A percentile compares a stretch with the other conserved stretches of the same genome.
Evolutionary conservation across 2,329 filamentous ascomycete species (phyloP).

Genomic region (Xylariaceae sp.): DNA sequence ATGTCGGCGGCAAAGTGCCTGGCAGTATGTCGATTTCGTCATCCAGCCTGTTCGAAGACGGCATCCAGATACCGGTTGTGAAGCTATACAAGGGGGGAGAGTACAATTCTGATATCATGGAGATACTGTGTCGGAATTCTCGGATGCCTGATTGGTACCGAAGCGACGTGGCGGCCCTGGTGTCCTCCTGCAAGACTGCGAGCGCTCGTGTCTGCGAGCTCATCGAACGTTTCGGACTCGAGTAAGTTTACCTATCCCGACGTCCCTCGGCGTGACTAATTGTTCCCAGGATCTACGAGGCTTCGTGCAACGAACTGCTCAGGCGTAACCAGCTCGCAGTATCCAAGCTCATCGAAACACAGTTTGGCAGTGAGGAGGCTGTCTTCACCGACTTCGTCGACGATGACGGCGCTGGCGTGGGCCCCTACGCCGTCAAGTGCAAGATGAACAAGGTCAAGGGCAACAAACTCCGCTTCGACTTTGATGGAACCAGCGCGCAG

Average conservation of each 20-base stretch:
- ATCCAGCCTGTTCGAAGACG: constrained; percentile 39
- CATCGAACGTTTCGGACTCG: constrained; percentile 33
- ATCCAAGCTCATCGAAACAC: constrained; percentile 35
- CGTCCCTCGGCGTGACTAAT: not conserved
- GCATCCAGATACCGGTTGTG: constrained; percentile 40
- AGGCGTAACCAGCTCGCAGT: constrained; percentile 35
- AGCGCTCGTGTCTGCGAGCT: constrained; percentile 36
- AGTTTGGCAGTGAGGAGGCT: constrained; percentile 33
- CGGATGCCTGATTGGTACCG: constrained; percentile 41
- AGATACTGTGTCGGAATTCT: constrained; percentile 39
- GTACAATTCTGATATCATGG: constrained; percentile 35
- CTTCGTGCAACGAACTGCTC: constrained; percentile 36
- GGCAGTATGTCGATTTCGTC: constrained; percentile 43
- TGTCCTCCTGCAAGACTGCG: constrained; percentile 38
- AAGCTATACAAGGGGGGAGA: constrained; percentile 37
- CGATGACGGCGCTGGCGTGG: constrained; percentile 37
- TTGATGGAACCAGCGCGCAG: constrained; percentile 39
- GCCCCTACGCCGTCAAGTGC: constrained; percentile 39
- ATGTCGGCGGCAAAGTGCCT: constrained; percentile 37
- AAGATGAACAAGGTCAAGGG: constrained; percentile 34
- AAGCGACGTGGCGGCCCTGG: constrained; percentile 37
- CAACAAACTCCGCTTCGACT: constrained; percentile 38
- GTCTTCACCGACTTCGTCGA: constrained; percentile 42
- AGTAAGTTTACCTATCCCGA: constrained; percentile 8
- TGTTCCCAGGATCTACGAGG: constrained; percentile 29